A percentile compares a stretch with the other conserved stretches of the same genome.
Conservation (phyloP, 2,329 filamentous ascomycete genomes). For the Pseudogymnoascus sp. region DNA sequence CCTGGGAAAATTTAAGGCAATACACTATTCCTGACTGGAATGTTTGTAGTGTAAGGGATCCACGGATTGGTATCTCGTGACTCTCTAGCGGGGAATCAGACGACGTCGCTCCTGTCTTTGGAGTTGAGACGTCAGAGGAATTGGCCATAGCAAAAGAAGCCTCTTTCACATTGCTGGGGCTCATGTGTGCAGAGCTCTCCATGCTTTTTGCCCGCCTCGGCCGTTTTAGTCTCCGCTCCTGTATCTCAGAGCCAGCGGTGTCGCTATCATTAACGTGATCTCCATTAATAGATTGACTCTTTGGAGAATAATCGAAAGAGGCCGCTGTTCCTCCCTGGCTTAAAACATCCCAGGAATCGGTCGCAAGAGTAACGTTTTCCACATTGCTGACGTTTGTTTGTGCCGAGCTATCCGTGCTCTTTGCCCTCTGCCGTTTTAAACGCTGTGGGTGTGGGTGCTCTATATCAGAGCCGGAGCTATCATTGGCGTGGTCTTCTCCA, state of each 20-base stretch:
- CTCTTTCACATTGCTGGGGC: background rate
- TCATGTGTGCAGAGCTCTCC: too few species aligned
- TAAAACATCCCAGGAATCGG: background rate
- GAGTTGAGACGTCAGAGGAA: background rate
- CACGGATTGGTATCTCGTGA: background rate
- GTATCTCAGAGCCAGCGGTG: too few species aligned
- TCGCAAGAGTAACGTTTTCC: background rate
- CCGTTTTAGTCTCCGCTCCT: too few species aligned
- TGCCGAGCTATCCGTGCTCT: background rate
- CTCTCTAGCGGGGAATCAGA: background rate
- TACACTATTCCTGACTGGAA: background rate
- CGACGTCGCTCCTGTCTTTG: background rate
- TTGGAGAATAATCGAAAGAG: too few species aligned
- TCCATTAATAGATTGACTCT: too few species aligned
- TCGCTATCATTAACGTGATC: background rate
- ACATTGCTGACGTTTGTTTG: background rate
- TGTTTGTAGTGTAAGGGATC: background rate
- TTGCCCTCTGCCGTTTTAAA: too few species aligned
- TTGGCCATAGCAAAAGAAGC: background rate
- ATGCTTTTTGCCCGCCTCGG: too few species aligned
- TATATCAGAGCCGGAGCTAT: background rate
- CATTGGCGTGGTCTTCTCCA: background rate
- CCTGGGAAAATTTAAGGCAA: conserved; percentile 1
- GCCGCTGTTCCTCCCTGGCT: background rate
- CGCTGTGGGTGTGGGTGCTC: too few species aligned